Conservation (phyloP, 225 moss, liverwort and hornwort species). For the Ulota crispa region DNA sequence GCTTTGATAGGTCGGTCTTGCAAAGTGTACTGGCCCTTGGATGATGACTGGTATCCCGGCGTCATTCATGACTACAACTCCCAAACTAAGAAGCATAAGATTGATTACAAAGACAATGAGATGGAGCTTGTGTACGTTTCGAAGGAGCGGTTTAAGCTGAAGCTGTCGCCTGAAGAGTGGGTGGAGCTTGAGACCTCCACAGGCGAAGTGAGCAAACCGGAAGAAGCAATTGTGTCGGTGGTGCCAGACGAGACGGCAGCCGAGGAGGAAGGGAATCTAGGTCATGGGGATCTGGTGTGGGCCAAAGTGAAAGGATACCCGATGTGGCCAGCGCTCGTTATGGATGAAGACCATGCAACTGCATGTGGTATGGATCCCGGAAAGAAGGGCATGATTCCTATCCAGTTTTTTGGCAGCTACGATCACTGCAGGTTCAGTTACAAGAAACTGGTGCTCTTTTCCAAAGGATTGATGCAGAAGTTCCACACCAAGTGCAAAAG, state of each 20-base stretch:
- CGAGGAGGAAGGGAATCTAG: slow-evolving; percentile 66
- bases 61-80: slow-evolving; percentile 90
- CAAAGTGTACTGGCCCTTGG: slow-evolving; percentile 95
- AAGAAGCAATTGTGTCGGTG: slow-evolving; percentile 39
- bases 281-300: slow-evolving; percentile 95
- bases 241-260: slow-evolving; percentile 49
- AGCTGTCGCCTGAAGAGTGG: slow-evolving; percentile 88
- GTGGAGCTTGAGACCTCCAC: slow-evolving; percentile 75
- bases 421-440: slow-evolving; percentile 76
- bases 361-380: slow-evolving; percentile 80
- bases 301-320: slow-evolving; percentile 99
- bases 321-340: slow-evolving; percentile 95
- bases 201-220: slow-evolving; percentile 59
- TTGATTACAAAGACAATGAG: slow-evolving; percentile 96
- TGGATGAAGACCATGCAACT: slow-evolving; percentile 92
- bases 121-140: slow-evolving; percentile 77
- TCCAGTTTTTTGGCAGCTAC: slow-evolving; percentile 99
- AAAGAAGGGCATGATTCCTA: slow-evolving; percentile 72
- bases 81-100: slow-evolving; percentile 76
- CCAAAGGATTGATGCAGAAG: slow-evolving; percentile 74
- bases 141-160: slow-evolving; percentile 90
- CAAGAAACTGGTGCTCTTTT: slow-evolving; percentile 72
- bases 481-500: slow-evolving; percentile 91
- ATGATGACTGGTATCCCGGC: slow-evolving; percentile 94
- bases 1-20: slow-evolving; percentile 94